Evolutionary conservation across 2,329 filamentous ascomycete species (phyloP), one percentile per base, ranked within the genome.

Genomic region (Claviceps spartinae): DNA sequence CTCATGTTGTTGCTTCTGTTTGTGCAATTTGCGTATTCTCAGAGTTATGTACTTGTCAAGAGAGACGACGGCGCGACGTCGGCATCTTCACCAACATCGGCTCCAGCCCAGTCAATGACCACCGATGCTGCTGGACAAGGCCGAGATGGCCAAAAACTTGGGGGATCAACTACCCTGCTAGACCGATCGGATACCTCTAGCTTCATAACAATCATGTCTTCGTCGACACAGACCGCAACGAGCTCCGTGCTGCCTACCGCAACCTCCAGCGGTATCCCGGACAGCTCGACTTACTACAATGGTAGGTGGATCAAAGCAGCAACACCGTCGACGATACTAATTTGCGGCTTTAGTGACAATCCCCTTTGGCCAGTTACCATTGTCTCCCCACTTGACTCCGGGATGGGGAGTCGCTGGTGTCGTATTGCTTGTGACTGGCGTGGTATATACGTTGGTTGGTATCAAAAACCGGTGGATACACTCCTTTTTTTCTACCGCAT

Each of bases 381-480:
- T 95, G 37, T 61, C 78, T 24, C 89, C 91, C 0, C 69, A 66
- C 52, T 75, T 97, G 47, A 95, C 88, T 2, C 89, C 91, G 3
- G 88, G 83, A 42, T 82, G 88, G 68, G 87, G 82, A 3, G 78
- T 96, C 48, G 83, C 82, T 37, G 91, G 90, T 24, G 78, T 83
- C 20, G 72, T 96, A 48, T 73, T 97, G 54, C 74, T 97, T 44
- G 63, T 82, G 4, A 79, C 82, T 8, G 91, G 91, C n/a, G 62
- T 76, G 8, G 71, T 79, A 6, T 85, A 93, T 62, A 76, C 80
- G 7, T 67, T 95, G 20, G 77, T 95, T 58, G 90, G 90, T 1
- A 88, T 95, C 61, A 91, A 88, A 67, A 88, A 88, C 61, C 76
- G 78, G 65, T 83, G 79, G 79, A 76, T 91, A 13, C 85, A 93